phyloP scores from a whole-genome alignment of 176 grass and related monocot species.

The Lolium perenne region DNA sequence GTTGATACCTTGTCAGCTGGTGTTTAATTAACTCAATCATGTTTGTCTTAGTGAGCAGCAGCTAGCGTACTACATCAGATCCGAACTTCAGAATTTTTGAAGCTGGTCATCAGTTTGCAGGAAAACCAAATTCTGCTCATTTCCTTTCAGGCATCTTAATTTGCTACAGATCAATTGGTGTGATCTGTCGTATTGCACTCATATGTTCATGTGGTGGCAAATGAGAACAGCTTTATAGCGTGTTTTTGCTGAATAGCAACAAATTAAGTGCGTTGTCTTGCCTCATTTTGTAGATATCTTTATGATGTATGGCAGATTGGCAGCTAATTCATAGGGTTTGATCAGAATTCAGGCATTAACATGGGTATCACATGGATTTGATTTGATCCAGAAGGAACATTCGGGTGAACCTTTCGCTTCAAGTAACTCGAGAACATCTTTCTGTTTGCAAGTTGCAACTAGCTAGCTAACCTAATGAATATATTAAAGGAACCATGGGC shows the following conservation, averaged over 20 bases:
- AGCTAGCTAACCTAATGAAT: conserved; percentile 14
- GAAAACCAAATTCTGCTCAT: neutral
- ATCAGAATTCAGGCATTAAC: neutral
- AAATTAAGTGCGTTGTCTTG: neutral
- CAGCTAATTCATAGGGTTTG: neutral
- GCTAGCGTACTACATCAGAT: conserved; percentile 5
- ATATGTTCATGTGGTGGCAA: neutral
- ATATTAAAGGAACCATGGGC: conserved; percentile 32
- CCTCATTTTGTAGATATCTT: neutral
- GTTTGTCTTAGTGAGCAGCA: neutral
- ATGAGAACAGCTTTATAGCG: neutral
- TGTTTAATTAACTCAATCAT: neutral
- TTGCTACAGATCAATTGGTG: neutral
- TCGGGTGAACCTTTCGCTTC: conserved; percentile 13
- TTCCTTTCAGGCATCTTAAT: neutral
- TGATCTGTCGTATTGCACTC: neutral
- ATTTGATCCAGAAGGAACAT: conserved; percentile 35
- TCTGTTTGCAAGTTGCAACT: conserved; percentile 33
- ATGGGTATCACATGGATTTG: neutral
- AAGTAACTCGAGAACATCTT: conserved; percentile 10
- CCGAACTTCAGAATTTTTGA: neutral
- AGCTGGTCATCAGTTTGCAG: neutral
- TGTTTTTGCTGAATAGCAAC: neutral
- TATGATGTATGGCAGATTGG: neutral
- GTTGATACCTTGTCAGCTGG: too few relatives aligned